Percentiles rank a stretch among this genome's conserved stretches.
These are phyloP conservation scores for Wickerhamiella sergipiensis DNA, from an alignment of 805 yeast genomes.

Conservation along the genomic window DNA sequence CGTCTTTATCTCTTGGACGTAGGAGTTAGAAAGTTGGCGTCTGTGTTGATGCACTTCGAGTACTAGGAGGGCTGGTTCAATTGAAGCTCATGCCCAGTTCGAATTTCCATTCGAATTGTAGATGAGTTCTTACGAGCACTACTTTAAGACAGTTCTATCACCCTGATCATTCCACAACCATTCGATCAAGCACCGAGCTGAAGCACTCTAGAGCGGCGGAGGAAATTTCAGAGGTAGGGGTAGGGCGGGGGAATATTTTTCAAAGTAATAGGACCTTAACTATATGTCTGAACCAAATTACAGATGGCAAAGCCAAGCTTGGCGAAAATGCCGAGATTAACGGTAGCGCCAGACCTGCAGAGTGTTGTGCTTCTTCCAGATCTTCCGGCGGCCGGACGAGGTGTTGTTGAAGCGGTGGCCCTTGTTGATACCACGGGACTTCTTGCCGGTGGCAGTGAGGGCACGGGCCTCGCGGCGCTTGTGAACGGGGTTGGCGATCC, in stretches of 20 bases:
- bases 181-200: too few relatives aligned
- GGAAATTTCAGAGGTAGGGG: not conserved
- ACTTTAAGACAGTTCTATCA: too few relatives aligned
- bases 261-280: not conserved
- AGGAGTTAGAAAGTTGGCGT: too few relatives aligned
- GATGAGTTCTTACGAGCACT: too few relatives aligned
- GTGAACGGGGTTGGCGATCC: slow-evolving; percentile 99
- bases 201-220: too few relatives aligned
- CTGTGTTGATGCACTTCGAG: too few relatives aligned
- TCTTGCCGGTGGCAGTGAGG: slow-evolving; percentile 95
- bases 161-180: too few relatives aligned
- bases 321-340: slow-evolving; percentile 31
- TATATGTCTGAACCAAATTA: not conserved
- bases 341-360: slow-evolving; percentile 99
- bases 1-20: too few relatives aligned
- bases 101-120: too few relatives aligned
- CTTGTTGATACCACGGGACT: slow-evolving; percentile 99
- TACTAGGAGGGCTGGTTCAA: too few relatives aligned
- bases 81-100: too few relatives aligned
- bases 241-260: too few relatives aligned
- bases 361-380: slow-evolving; percentile 99
- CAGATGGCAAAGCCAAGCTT: not conserved
- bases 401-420: slow-evolving; percentile 99
- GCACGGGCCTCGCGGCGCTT: slow-evolving; percentile 99
- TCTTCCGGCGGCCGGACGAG: slow-evolving; percentile 96